These are phyloP conservation scores for Pyrus hybrid DNA, from an alignment of 331 rosid species.

Conservation along the genomic window DNA sequence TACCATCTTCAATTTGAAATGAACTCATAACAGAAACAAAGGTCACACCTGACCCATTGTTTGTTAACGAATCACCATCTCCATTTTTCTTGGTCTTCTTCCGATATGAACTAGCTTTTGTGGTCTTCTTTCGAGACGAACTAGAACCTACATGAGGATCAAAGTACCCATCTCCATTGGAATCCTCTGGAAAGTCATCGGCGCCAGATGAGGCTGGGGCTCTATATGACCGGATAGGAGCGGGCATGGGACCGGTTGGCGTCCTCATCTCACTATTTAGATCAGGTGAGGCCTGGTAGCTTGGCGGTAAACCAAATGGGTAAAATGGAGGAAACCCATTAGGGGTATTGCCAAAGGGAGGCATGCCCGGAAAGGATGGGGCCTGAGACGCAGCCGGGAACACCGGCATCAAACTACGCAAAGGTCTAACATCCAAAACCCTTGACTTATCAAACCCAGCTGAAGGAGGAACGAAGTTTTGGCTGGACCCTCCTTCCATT, in stretches of 20 bases:
- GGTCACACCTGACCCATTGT: not conserved
- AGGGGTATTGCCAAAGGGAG: conserved; percentile 18
- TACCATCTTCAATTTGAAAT: conserved; percentile 27
- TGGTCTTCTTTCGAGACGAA: conserved; percentile 24
- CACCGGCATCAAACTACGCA: conserved; percentile 48
- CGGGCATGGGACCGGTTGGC: conserved; percentile 13
- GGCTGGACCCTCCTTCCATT: conserved; percentile 35
- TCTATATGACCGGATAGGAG: conserved; percentile 39
- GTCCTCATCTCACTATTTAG: conserved; percentile 5
- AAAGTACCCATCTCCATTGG: conserved; percentile 7
- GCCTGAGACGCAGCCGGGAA: conserved; percentile 30
- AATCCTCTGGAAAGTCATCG: not conserved
- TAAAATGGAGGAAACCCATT: conserved; percentile 41
- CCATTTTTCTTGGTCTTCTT: conserved; percentile 21
- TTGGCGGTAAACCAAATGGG: conserved; percentile 18
- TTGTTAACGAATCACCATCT: not conserved
- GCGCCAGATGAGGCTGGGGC: conserved; percentile 1
- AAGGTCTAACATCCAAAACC: conserved; percentile 43
- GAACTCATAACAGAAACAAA: conserved; percentile 11
- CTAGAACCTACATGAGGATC: conserved; percentile 2
- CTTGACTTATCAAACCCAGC: conserved; percentile 37
- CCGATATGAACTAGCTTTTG: conserved; percentile 15
- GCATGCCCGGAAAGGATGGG: conserved; percentile 13
- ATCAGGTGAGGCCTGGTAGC: conserved; percentile 18
- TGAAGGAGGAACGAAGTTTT: conserved; percentile 13